Percentiles rank a stretch among this genome's conserved stretches.
Conservation (phyloP, 2,329 filamentous ascomycete species). For the Aspergillus floridensis region DNA sequence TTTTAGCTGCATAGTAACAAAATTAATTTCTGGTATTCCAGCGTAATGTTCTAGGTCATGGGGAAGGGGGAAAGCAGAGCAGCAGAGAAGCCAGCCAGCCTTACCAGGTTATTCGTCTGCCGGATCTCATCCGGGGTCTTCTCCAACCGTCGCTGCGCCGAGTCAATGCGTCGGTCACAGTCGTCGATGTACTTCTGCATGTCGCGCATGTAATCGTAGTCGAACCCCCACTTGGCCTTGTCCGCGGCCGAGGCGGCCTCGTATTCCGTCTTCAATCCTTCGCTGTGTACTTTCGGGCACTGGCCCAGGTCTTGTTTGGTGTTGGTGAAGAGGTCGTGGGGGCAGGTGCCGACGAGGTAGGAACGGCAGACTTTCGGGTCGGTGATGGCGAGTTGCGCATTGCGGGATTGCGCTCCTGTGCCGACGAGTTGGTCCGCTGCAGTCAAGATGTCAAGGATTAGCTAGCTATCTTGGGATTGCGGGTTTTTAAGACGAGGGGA, state of each 20-base stretch:
- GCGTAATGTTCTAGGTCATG: no score
- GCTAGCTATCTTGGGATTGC: conserved; percentile 13
- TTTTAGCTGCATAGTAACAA: conserved; percentile 58
- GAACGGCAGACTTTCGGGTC: conserved; percentile 94
- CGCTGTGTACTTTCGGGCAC: conserved; percentile 84
- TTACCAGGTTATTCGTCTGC: conserved; percentile 81
- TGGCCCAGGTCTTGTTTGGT: conserved; percentile 95
- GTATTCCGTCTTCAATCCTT: conserved; percentile 86
- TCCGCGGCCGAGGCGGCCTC: conserved; percentile 69
- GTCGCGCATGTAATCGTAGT: conserved; percentile 94
- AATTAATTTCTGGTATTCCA: no score
- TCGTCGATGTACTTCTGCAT: conserved; percentile 96
- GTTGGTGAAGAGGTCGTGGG: conserved; percentile 98
- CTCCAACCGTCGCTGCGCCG: conserved; percentile 83
- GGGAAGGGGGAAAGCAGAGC: not conserved
- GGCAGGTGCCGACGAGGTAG: conserved; percentile 89
- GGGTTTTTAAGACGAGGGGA: not conserved
- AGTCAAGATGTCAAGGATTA: conserved; percentile 24
- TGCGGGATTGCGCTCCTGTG: conserved; percentile 68
- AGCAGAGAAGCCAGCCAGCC: not conserved
- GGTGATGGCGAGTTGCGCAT: conserved; percentile 79
- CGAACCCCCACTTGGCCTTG: conserved; percentile 79
- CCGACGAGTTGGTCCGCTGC: conserved; percentile 70
- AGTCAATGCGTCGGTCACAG: conserved; percentile 90
- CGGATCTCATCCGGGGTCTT: conserved; percentile 98